Percentiles rank a stretch among this genome's conserved stretches.
Conservation (phyloP, 2,329 filamentous ascomycete species). For the Exophiala aquamarina region DNA sequence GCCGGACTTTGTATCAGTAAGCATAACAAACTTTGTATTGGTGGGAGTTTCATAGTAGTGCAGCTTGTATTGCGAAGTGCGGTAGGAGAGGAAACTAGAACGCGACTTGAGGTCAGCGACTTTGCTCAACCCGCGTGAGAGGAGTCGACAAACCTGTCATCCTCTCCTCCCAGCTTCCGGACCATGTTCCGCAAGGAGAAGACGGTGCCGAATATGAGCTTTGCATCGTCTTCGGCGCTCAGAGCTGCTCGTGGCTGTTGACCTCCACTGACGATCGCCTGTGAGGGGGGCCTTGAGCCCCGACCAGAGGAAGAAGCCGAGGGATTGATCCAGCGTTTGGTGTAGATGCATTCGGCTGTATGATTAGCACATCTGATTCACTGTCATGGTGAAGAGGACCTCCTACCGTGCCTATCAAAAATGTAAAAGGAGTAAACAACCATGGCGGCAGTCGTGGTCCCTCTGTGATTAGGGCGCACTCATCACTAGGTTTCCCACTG, state of each 20-base stretch:
- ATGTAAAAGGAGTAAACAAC: slow-evolving; percentile 97
- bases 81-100: slow-evolving; percentile 81
- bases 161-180: slow-evolving; percentile 87
- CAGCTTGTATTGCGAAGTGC: slow-evolving; percentile 93
- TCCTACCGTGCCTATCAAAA: slow-evolving; percentile 93
- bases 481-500: not conserved
- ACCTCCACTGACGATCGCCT: slow-evolving; percentile 46
- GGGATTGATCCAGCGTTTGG: slow-evolving; percentile 73
- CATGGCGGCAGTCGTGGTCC: slow-evolving; percentile 60
- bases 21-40: slow-evolving; percentile 92
- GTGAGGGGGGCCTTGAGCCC: slow-evolving; percentile 50
- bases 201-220: slow-evolving; percentile 94
- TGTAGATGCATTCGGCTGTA: slow-evolving; percentile 95
- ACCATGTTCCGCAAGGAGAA: slow-evolving; percentile 97
- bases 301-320: slow-evolving; percentile 48
- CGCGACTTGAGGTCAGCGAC: slow-evolving; percentile 21
- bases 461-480: not conserved
- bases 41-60: slow-evolving; percentile 99
- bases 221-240: slow-evolving; percentile 78
- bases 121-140: not conserved
- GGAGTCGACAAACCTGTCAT: slow-evolving; percentile 62
- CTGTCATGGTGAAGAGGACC: not conserved
- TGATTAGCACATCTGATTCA: slow-evolving; percentile 5
- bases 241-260: slow-evolving; percentile 40
- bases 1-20: slow-evolving; percentile 83